Base-by-base conservation (phyloP, 305 asterid species). In the Solanum hybrid region DNA sequence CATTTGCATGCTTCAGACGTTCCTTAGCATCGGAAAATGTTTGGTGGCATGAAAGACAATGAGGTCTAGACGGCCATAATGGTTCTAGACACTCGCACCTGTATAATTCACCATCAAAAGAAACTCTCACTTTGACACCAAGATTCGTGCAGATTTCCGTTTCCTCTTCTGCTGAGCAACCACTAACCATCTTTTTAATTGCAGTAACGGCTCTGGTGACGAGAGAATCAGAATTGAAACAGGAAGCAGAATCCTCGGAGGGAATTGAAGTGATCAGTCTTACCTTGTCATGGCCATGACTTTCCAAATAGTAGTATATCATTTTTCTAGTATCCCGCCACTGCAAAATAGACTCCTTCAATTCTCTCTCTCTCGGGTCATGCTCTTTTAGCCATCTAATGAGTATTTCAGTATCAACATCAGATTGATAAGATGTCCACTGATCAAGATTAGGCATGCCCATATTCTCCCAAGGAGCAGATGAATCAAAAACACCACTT, bases 81-180 rank as follows among this genome's bases (percentile, higher is more conserved):
- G 94, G 92, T 92, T 98, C 99, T 72, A 98, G 94, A 93, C 99
- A 98, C 81, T 92, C 93, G 31, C 99, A 96, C 91, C 99, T 93
- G 88, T 89, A 90, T 91, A 96, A 90, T 89, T 90, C 86, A 87
- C 93, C 94, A 86, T 92, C 91, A 75, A 15, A 72, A 86, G 60
- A 82, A 91, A 90, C 86, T 89, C 89, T 87, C 86, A 73, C 90
- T 92, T 78, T 89, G 40, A 89, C 90, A 80, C 80, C 92, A 78
- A 88, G 92, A 89, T 90, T 88, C 87, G 88, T 93, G 60, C 86
- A 87, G 81, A 60, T 90, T 78, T 79, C 92, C 42, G 78, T 37
- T 10, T 90, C 92, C 89, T 91, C 90, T 22, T 86, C 89, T 91
- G 90, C 93, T 89, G 89, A 79, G 92, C 92, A 93, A 86, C 94